phyloP scores from a whole-genome alignment of 192 early-diverging fungal genomes.

The Pilaira anomala region DNA sequence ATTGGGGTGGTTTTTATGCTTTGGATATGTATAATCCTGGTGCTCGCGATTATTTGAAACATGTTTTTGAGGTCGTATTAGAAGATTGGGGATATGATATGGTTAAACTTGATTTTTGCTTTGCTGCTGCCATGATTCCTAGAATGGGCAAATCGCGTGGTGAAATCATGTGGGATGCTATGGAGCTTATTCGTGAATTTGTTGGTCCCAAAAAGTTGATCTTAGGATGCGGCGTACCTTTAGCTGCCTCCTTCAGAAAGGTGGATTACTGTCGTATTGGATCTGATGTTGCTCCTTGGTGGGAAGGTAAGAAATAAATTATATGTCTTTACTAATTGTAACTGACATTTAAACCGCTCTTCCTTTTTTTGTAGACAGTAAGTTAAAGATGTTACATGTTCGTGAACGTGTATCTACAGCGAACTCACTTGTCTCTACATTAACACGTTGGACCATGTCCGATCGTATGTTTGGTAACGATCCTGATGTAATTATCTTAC shows the following conservation, averaged over 20 bases:
- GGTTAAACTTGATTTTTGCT: slow-evolving; percentile 51
- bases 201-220: slow-evolving; percentile 41
- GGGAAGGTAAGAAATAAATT: slow-evolving; percentile 37
- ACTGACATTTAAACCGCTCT: neutral
- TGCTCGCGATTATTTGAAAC: slow-evolving; percentile 35
- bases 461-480: slow-evolving; percentile 52
- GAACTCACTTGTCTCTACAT: slow-evolving; percentile 46
- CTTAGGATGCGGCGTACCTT: slow-evolving; percentile 48
- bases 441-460: slow-evolving; percentile 44
- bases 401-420: slow-evolving; percentile 50
- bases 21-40: slow-evolving; percentile 45
- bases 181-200: slow-evolving; percentile 42
- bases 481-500: slow-evolving; percentile 51
- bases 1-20: slow-evolving; percentile 43
- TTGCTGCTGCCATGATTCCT: slow-evolving; percentile 46
- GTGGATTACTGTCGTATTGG: slow-evolving; percentile 52
- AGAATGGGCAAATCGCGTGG: slow-evolving; percentile 44
- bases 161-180: slow-evolving; percentile 51
- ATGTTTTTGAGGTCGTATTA: slow-evolving; percentile 42
- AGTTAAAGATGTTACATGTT: slow-evolving; percentile 42
- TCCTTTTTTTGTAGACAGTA: slow-evolving; percentile 25
- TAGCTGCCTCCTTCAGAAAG: slow-evolving; percentile 42
- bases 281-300: slow-evolving; percentile 44
- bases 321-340: too few species aligned
- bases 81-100: slow-evolving; percentile 48